phyloP scores from a whole-genome alignment of 2,329 filamentous ascomycete species.

The Talaromyces rugulosus region DNA sequence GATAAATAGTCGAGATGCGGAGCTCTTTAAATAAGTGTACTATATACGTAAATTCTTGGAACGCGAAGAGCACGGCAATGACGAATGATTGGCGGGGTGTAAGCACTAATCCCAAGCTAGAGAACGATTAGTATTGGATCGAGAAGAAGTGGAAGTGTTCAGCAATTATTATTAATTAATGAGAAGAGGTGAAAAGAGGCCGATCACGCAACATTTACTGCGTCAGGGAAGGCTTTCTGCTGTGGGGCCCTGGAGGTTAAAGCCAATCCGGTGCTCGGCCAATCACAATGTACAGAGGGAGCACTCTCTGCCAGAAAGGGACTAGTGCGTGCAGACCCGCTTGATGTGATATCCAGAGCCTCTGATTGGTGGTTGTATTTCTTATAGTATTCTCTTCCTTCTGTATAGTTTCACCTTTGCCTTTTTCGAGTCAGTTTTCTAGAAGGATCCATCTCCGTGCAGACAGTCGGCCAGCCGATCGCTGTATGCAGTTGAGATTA shows the following conservation, averaged over 20 bases:
- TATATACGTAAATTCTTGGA: neutral
- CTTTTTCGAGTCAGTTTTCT: neutral
- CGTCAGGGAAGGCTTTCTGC: neutral
- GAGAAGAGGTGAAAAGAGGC: neutral
- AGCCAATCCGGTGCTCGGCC: neutral
- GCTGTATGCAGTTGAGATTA: slow-evolving; percentile 11
- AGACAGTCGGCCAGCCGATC: neutral
- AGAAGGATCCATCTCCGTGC: neutral
- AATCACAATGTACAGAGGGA: neutral
- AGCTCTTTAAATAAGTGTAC: neutral
- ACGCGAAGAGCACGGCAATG: neutral
- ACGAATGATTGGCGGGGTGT: neutral
- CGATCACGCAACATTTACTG: neutral
- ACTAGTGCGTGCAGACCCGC: neutral
- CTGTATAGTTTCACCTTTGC: neutral
- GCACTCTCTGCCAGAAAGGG: neutral
- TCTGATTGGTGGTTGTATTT: neutral
- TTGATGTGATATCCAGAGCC: neutral
- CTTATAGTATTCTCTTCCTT: neutral
- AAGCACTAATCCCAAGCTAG: neutral
- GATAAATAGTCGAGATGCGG: neutral
- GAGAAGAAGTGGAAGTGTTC: neutral
- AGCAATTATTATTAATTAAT: neutral
- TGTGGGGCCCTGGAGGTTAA: neutral
- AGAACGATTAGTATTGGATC: no score